Base-by-base conservation (phyloP, 2,329 filamentous ascomycete genomes). In the Catunica adiposa region DNA sequence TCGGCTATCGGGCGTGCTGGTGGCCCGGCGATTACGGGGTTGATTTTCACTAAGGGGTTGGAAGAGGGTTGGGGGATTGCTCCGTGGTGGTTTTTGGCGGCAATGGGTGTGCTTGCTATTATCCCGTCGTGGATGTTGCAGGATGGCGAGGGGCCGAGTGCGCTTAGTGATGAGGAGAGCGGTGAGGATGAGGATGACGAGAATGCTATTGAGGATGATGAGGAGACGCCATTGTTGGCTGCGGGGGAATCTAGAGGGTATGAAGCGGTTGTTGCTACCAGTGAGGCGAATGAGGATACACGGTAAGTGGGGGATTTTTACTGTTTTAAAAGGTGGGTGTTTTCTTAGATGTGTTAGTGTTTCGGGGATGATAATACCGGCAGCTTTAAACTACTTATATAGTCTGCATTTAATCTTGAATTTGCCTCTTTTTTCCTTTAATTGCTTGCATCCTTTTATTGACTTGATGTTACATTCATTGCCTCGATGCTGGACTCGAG, bases 41-140 rank as follows among this genome's bases (percentile, higher is more conserved):
- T 74, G 1, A 73, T 82, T 0, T 96, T 95, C 64, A 84, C 80
- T 0, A 80, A 78, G 69, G 90, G 90, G 1, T 80, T 88, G 1
- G 78, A 84, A 62, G 71, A 75, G 29, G 86, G 86, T 0, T 90
- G 87, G 64, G 74, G 92, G 29, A 78, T 94, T 53, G 71, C 85
- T 0, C 83, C 89, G 0, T 96, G 86, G 78, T 94, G 86, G 80
- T 73, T 84, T 3, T 72, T 96, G n/a, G 75, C 79, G 0, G 62
- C 70, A 0, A 71, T 94, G 47, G 77, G 81, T 0, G 59, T 78
- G 0, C 51, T 88, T 1, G 84, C 85, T 17, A 79, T 79, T 0
- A 66, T 94, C 1, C 85, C 88, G 0, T 78, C 84, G 0, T 86
- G 82, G 66, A 84, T 81, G 69, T 76, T 94, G 1, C 75, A 82